Conservation (phyloP, 345 rosid species). For the Acer saccharum region DNA sequence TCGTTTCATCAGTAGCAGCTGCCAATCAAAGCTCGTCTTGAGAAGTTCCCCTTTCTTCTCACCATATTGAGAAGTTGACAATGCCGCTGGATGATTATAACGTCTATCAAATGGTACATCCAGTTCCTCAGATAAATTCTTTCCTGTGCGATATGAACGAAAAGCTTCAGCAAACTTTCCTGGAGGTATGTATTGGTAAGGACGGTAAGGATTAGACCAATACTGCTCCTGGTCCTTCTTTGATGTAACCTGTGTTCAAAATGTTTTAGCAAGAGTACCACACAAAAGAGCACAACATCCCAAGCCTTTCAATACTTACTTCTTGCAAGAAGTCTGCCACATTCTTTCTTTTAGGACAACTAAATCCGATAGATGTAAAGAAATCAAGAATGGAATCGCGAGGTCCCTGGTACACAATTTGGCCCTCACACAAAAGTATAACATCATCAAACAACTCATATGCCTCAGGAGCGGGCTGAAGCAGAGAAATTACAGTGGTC, state of each 20-base stretch:
- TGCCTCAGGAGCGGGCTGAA: slow-evolving; percentile 97
- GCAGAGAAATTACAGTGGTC: slow-evolving; percentile 81
- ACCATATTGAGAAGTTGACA: slow-evolving; percentile 75
- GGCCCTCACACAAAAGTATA: slow-evolving; percentile 90
- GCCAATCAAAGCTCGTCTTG: slow-evolving; percentile 80
- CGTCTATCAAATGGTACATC: slow-evolving; percentile 79
- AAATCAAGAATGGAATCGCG: slow-evolving; percentile 72
- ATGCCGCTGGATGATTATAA: slow-evolving; percentile 90
- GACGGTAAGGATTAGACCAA: slow-evolving; percentile 75
- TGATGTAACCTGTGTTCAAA: slow-evolving; percentile 67
- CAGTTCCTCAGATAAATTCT: slow-evolving; percentile 59
- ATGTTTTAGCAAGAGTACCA: slow-evolving; percentile 14
- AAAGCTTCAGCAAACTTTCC: slow-evolving; percentile 89
- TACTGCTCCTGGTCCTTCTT: slow-evolving; percentile 97
- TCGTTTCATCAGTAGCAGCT: slow-evolving; percentile 83
- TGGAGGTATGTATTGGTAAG: slow-evolving; percentile 80
- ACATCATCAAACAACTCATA: slow-evolving; percentile 90
- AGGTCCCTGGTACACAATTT: slow-evolving; percentile 92
- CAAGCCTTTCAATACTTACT: slow-evolving; percentile 47
- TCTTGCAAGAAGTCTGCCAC: slow-evolving; percentile 99
- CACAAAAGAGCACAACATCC: slow-evolving; percentile 6
- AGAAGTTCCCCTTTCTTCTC: slow-evolving; percentile 71
- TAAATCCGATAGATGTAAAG: slow-evolving; percentile 79
- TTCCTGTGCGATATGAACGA: slow-evolving; percentile 57
- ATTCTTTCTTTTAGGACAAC: slow-evolving; percentile 91